Evolutionary conservation across 805 yeast species (phyloP).

Genomic region (Kodamaea kakaduensis): DNA sequence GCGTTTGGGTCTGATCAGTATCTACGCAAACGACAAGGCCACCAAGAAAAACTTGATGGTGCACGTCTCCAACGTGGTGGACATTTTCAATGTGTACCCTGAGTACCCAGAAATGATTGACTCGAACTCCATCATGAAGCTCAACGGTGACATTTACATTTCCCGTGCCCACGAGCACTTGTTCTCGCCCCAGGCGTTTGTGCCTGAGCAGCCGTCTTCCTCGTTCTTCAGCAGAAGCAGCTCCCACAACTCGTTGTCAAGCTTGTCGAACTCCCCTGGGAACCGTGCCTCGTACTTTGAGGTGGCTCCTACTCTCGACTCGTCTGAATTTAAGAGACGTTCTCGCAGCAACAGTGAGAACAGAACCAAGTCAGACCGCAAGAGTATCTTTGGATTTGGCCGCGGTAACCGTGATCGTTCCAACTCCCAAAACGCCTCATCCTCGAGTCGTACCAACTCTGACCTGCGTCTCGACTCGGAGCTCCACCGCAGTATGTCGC

Average conservation of each 20-base stretch:
- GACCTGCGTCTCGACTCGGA: slow-evolving; percentile 5
- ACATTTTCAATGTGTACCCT: slow-evolving; percentile 57
- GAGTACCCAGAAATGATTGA: slow-evolving; percentile 55
- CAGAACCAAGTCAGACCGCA: neutral
- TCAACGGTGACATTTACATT: slow-evolving; percentile 51
- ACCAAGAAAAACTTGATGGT: slow-evolving; percentile 50
- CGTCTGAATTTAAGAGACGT: slow-evolving; percentile 2
- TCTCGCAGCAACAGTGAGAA: slow-evolving; percentile 4
- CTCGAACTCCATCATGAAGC: slow-evolving; percentile 50
- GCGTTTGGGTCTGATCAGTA: slow-evolving; percentile 49
- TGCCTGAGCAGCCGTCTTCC: slow-evolving; percentile 1
- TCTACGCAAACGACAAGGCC: slow-evolving; percentile 48
- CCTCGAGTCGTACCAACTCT: slow-evolving; percentile 5
- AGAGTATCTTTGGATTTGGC: neutral
- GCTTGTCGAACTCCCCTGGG: neutral
- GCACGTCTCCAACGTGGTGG: slow-evolving; percentile 41
- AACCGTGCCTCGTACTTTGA: slow-evolving; percentile 8
- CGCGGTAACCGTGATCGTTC: neutral
- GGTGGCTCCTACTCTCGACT: slow-evolving; percentile 6
- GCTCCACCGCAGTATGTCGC: slow-evolving; percentile 11
- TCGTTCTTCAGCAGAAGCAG: slow-evolving; percentile 5
- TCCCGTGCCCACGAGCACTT: slow-evolving; percentile 37
- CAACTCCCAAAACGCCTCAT: slow-evolving; percentile 1
- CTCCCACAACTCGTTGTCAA: slow-evolving; percentile 7
- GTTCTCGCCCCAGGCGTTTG: slow-evolving; percentile 4